These are phyloP conservation scores for Aspergillus sp. DNA, from an alignment of 2,329 filamentous ascomycete genomes.

Conservation along the genomic window DNA sequence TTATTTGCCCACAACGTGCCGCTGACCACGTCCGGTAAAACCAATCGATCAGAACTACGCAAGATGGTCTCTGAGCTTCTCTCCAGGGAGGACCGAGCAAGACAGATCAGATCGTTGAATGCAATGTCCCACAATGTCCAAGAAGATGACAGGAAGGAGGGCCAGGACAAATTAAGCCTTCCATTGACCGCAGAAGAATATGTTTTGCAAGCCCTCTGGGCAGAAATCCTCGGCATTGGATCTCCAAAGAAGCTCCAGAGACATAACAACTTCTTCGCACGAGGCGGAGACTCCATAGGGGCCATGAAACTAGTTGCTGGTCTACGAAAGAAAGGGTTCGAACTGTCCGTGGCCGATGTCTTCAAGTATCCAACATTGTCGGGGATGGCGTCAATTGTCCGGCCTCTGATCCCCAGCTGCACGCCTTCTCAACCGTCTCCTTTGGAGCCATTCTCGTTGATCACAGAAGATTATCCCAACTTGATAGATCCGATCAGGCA, in stretches of 20 bases:
- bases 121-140: no score
- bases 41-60: no score
- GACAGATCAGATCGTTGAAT: no score
- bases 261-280: conserved; percentile 32
- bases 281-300: conserved; percentile 29
- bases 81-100: no score
- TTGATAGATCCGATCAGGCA: no score
- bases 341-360: conserved; percentile 28
- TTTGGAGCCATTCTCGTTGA: conserved; percentile 24
- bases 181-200: conserved; percentile 26
- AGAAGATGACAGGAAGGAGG: no score
- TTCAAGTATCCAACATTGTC: conserved; percentile 27
- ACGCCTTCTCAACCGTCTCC: no score
- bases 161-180: no score
- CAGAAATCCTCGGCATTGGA: conserved; percentile 22
- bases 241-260: conserved; percentile 25
- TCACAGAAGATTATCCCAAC: conserved; percentile 20
- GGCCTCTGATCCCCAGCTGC: conserved; percentile 24
- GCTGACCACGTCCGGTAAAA: no score
- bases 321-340: conserved; percentile 21
- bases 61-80: no score
- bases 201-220: conserved; percentile 28
- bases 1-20: no score
- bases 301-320: conserved; percentile 29
- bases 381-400: conserved; percentile 37